These are phyloP conservation scores for Sesbania bispinosa DNA, from an alignment of 306 rosid genomes.

Conservation along the genomic window DNA sequence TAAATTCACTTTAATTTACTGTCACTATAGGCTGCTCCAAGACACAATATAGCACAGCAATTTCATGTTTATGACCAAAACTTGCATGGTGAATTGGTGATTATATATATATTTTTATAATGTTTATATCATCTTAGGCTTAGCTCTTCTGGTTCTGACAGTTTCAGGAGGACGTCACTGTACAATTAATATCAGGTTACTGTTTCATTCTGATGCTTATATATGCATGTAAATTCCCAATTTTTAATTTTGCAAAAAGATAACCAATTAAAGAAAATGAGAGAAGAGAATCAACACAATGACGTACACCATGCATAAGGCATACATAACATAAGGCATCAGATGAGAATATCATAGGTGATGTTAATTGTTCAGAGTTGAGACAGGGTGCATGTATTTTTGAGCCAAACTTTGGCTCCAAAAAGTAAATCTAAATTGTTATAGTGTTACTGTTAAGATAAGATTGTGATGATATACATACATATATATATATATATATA, in stretches of 20 bases:
- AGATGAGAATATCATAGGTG: background rate
- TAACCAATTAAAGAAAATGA: background rate
- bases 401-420: no score
- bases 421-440: no score
- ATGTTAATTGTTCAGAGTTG: no score
- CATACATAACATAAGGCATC: no score
- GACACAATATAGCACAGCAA: background rate
- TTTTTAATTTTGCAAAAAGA: conserved; percentile 5
- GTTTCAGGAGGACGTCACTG: conserved; percentile 12
- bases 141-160: background rate
- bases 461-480: no score
- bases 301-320: no score
- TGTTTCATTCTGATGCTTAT: conserved; percentile 11
- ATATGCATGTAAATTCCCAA: background rate
- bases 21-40: conserved; percentile 11
- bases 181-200: conserved; percentile 16
- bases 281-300: conserved; percentile 5
- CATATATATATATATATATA: no score
- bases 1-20: conserved; percentile 19
- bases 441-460: no score
- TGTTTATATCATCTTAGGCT: no score
- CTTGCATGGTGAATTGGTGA: conserved; percentile 12
- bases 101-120: background rate
- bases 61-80: background rate
- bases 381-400: background rate